phyloP scores from a whole-genome alignment of 768 basidiomycete species.

The Leccinellum albellum region DNA sequence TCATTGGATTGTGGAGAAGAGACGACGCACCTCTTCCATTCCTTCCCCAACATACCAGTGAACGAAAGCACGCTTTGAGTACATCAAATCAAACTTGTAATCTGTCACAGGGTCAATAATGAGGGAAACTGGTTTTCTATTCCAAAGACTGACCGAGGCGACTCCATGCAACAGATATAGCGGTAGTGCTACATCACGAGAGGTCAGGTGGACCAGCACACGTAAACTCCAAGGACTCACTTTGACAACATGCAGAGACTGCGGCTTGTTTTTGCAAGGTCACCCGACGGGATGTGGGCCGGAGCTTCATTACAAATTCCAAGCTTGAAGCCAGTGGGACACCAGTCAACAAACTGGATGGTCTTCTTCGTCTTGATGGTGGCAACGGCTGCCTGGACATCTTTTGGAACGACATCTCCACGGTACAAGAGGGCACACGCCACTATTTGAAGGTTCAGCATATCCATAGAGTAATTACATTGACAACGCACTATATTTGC shows the following conservation, averaged over 20 bases:
- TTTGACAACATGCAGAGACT: conserved; percentile 98
- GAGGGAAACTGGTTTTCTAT: background rate
- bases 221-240: conserved; percentile 33
- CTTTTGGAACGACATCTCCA: conserved; percentile 96
- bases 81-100: conserved; percentile 98
- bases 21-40: conserved; percentile 79
- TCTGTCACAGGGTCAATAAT: conserved; percentile 42
- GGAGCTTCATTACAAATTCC: conserved; percentile 98
- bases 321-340: conserved; percentile 96
- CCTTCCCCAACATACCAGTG: conserved; percentile 98
- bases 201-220: background rate
- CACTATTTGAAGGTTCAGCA: conserved; percentile 45
- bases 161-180: conserved; percentile 93
- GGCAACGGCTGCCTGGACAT: conserved; percentile 88
- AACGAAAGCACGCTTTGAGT: conserved; percentile 91
- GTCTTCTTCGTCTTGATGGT: conserved; percentile 97
- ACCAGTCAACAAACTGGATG: conserved; percentile 98
- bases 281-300: conserved; percentile 88
- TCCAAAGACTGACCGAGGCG: conserved; percentile 55
- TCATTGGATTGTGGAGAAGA: background rate
- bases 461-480: background rate
- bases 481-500: conserved; percentile 87
- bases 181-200: conserved; percentile 60
- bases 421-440: conserved; percentile 91
- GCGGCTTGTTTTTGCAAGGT: conserved; percentile 89